phyloP scores from a whole-genome alignment of 345 rosid species.

The Boechera stricta region DNA sequence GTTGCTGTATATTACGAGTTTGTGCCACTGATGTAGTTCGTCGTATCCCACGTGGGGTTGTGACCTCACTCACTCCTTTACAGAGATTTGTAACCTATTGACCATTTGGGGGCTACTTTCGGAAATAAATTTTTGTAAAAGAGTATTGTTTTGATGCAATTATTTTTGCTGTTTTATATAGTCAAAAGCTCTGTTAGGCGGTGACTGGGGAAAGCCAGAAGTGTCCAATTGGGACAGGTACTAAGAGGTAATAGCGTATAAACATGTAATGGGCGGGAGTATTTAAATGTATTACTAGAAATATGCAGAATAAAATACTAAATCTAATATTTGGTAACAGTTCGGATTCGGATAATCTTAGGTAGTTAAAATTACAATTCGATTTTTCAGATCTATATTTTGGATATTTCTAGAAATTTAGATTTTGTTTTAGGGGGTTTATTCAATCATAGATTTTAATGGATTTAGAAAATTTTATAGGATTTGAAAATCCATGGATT shows the following conservation, averaged over 20 bases:
- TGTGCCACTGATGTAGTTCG: slow-evolving; percentile 35
- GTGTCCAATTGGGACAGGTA: slow-evolving; percentile 6
- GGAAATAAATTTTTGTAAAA: neutral
- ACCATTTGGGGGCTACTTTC: slow-evolving; percentile 19
- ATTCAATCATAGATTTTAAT: too few species aligned
- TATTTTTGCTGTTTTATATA: neutral
- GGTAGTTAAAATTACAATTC: neutral
- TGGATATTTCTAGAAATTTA: neutral
- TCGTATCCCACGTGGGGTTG: slow-evolving; percentile 41
- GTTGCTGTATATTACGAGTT: slow-evolving; percentile 29
- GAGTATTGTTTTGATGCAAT: neutral
- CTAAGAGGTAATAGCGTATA: neutral
- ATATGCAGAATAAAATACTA: neutral
- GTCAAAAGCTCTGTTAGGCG: slow-evolving; percentile 34
- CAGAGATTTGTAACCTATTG: slow-evolving; percentile 33
- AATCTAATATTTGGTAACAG: neutral
- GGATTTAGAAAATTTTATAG: too few species aligned
- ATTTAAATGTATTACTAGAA: neutral
- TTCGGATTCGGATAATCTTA: neutral
- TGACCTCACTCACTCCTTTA: slow-evolving; percentile 34
- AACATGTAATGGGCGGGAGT: neutral
- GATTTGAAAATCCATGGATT: too few species aligned
- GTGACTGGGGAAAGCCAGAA: slow-evolving; percentile 28
- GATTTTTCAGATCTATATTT: neutral
- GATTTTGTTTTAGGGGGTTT: neutral